Evolutionary conservation across 441 rosid species (phyloP).

Genomic region (Syzygium syzygioides): DNA sequence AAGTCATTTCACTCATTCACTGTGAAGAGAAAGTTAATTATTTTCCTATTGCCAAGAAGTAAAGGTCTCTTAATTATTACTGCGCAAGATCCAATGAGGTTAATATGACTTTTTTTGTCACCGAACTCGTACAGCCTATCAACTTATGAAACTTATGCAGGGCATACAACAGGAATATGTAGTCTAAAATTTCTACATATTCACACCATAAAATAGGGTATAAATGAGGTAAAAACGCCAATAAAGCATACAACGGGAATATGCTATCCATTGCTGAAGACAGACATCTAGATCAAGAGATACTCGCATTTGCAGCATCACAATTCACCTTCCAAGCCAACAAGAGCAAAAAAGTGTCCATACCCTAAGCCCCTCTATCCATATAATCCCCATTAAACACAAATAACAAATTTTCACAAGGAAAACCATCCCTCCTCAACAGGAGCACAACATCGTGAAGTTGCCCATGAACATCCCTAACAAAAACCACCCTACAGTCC

Average conservation of each 20-base stretch:
- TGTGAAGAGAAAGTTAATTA: too few species aligned
- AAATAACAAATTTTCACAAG: conserved; percentile 47
- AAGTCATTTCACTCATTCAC: too few species aligned
- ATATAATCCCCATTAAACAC: conserved; percentile 95
- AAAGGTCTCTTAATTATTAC: too few species aligned
- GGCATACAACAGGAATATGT: too few species aligned
- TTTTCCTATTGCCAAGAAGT: too few species aligned
- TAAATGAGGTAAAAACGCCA: not conserved
- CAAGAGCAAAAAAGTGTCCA: conserved; percentile 41
- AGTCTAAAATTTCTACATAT: too few species aligned
- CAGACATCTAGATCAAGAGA: not conserved
- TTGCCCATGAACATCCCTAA: conserved; percentile 92
- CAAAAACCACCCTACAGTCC: conserved; percentile 45
- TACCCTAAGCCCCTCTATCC: conserved; percentile 97
- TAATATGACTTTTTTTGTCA: too few species aligned
- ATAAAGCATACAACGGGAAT: not conserved
- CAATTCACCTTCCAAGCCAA: conserved; percentile 62
- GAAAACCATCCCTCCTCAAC: conserved; percentile 59
- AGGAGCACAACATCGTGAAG: conserved; percentile 74
- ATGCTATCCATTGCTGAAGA: not conserved
- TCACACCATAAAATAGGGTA: not conserved
- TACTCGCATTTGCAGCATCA: not conserved
- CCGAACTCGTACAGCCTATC: too few species aligned
- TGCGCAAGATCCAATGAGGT: too few species aligned
- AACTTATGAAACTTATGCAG: too few species aligned